Base-by-base conservation (phyloP, 148 eudicot genomes). In the Heliamphora exappendiculata region DNA sequence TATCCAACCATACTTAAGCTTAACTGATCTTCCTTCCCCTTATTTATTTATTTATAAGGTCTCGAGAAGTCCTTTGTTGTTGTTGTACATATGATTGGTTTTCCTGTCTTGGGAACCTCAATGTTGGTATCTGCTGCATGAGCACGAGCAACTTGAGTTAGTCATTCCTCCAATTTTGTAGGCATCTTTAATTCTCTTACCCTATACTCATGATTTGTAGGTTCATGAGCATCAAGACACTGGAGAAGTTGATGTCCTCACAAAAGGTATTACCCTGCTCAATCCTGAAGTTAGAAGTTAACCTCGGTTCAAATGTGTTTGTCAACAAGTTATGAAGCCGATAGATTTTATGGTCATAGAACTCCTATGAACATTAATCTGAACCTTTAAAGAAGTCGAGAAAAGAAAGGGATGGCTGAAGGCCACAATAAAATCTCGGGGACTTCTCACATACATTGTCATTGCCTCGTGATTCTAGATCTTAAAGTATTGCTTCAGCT, bases 181-280 rank as follows among this genome's bases (percentile, higher is more conserved):
- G 5, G 33, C 0, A 3, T 1, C 12, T 33, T 69, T 29, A 3
- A 12, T 8, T 68, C 34, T 19, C 8, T 62, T 42, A 68, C 29
- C 12, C 45, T 68, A 55, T 41, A 66, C 41, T 13, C 33, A 3
- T 22, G 8, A 42, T 80, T 65, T 70, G 78, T 77, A 85, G 87
- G 87, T 85, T 80, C 87, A 85, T 62, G 87, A 85, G 79, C 81
- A 70, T 24, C 71, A 80, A 74, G 87, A 82, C 36, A 85, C 79
- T 5, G 85, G 85, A 72, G 85, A 70, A 72, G 85, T 85, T 59
- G 87, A 85, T 78, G 81, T 85, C 33, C 83, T 85, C 4, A 85
- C 87, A 24, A 85, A 85, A 85, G 87, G 87, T 82, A 80, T 36
- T 33, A 36, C 75, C 31, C 7, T 9, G 8, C 55, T 50, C 39